These are phyloP conservation scores for Balansia obtecta DNA, from an alignment of 2,329 filamentous ascomycete genomes.

Conservation along the genomic window DNA sequence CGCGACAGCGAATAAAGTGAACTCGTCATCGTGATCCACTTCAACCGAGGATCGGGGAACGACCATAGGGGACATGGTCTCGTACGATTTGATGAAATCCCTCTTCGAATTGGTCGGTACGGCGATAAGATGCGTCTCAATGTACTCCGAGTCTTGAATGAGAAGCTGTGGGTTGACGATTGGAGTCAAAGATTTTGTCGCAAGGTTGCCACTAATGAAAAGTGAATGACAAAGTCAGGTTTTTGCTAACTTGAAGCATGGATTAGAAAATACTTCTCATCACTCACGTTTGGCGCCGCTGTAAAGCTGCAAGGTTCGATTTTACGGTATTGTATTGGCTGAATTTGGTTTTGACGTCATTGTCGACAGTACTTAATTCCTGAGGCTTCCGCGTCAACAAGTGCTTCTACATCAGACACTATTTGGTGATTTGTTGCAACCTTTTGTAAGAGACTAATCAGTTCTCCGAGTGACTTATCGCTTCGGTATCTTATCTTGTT, in stretches of 20 bases:
- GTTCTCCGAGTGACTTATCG: constrained; percentile 77
- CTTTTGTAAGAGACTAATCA: constrained; percentile 83
- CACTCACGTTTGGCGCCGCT: constrained; percentile 75
- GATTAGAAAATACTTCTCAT: too few relatives aligned
- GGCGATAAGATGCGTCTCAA: constrained; percentile 88
- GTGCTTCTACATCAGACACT: background rate
- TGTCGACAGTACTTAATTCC: constrained; percentile 87
- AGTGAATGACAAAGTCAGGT: background rate
- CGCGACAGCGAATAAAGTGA: constrained; percentile 75
- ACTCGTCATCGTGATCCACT: constrained; percentile 79
- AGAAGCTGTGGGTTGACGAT: constrained; percentile 72
- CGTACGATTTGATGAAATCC: constrained; percentile 82
- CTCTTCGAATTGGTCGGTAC: constrained; percentile 71
- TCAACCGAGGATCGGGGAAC: constrained; percentile 78
- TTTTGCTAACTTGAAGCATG: background rate
- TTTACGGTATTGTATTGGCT: constrained; percentile 89
- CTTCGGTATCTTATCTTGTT: constrained; percentile 96
- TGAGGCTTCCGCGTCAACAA: constrained; percentile 20
- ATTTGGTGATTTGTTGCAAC: constrained; percentile 26
- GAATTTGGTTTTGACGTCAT: constrained; percentile 89
- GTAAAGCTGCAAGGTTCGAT: constrained; percentile 65
- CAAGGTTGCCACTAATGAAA: constrained; percentile 64
- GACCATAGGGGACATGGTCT: constrained; percentile 80
- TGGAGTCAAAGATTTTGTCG: constrained; percentile 85
- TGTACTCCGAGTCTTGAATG: constrained; percentile 85